Base-by-base conservation (phyloP, 2,329 filamentous ascomycete species). In the Falciphora oryzae region DNA sequence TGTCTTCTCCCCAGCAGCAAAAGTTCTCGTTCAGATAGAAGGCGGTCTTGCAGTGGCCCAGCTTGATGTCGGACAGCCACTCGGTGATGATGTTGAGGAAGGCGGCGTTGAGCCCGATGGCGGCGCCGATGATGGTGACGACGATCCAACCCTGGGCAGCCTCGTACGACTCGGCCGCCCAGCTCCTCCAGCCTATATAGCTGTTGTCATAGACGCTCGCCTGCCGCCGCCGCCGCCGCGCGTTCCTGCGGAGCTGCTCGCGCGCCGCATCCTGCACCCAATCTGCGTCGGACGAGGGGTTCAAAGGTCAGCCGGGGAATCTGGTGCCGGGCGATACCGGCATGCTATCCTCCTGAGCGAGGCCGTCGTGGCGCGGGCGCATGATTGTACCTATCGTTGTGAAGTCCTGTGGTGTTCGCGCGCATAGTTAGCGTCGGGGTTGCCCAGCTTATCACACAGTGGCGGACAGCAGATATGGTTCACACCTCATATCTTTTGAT, bases 11-110 rank as follows among this genome's bases (percentile, higher is more conserved):
- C 93, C 93, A 99, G 75, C 95, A 99, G 78, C 95, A 99, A 76
- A 99, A 99, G 75, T 86, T 90, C 81, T 98, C 92, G 76, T 99
- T 99, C 65, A 99, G 83, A 74, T 99, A 99, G 76, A 98, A 99
- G 3, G 89, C 94, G 11, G 93, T 97, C 16, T 88, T 90, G 81
- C 95, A 99, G 77, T 97, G 89, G n/a, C 95, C 95, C 73, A 94
- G 81, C 80, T 98, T 99, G 74, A 97, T 89, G 77, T 99, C 95
- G 50, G 92, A 90, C 67, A 99, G 80, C 94, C 95, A 99, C 77
- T 99, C 95, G 13, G 94, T 98, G 58, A 96, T 86, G 69, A 99
- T 98, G 74, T 96, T 98, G 66, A 99, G 79, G 66, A 97, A 88
- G 0, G 92, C 95, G 22, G 95, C 94, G 73, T 97, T 98, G 67